Evolutionary conservation across 2,329 filamentous ascomycete genomes (phyloP), one percentile per base, ranked within the genome.

Genomic region (Aspergillus eucalypticola): DNA sequence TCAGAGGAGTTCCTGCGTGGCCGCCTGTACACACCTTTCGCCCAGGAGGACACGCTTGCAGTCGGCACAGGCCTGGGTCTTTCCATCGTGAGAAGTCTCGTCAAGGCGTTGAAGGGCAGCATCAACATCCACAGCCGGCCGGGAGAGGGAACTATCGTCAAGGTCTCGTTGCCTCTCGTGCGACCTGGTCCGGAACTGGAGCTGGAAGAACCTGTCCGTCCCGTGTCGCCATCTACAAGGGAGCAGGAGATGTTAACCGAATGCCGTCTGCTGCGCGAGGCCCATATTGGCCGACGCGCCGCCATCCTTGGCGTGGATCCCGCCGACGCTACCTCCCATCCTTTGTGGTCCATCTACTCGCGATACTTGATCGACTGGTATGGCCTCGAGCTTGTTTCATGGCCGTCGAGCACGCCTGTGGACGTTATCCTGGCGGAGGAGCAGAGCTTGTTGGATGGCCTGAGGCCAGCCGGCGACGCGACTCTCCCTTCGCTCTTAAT

Each of bases 11-110:
- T 86, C 63, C 74, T 90, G 10, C 79, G 82, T 19, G 82, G 84
- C 8, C 81, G 82, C 13, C 72, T 90, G 0, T 91, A 87, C 67
- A 84, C 82, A 0, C 85, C 77, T 1, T 79, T 79, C 58, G 73
- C 76, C 0, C 88, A 91, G 62, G 88, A 90, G 66, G 82, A 89
- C 51, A 73, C 78, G 0, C 71, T 90, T 1, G 79, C 83, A 0
- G 81, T 75, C 3, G 77, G 77, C 6, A 78, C 77, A 0, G 77
- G 77, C 0, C 76, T 91, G 0, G 88, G 89, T 0, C 73, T 91
- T 29, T 87, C 84, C 42, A 84, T 91, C 8, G 88, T 90, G 2
- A 81, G 83, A 19, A 72, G 79, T 69, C 84, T 90, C 6, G 82
- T 89, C 15, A 81, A 83, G 50, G 82, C 85, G 25, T 75, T 90